Percentiles rank a stretch among this genome's conserved stretches.
Conservation (phyloP, 2,329 filamentous ascomycete species). For the Colletotrichum aenigma region DNA sequence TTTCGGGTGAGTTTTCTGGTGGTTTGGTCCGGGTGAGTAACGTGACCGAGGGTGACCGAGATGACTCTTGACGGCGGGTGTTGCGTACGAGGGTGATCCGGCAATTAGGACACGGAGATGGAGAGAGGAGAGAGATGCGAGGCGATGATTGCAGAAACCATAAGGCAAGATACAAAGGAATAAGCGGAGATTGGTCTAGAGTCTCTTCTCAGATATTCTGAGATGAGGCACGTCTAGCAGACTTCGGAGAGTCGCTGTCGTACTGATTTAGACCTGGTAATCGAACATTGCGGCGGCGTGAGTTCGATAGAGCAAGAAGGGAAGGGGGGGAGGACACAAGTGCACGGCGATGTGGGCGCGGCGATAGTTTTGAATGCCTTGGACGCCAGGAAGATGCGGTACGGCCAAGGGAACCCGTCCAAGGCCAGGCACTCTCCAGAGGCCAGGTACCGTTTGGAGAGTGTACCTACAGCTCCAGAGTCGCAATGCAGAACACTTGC, state of each 20-base stretch:
- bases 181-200: constrained; percentile 37
- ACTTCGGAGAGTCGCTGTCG: constrained; percentile 59
- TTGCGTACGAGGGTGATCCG: constrained; percentile 20
- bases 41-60: constrained; percentile 16
- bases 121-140: constrained; percentile 13
- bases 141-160: constrained; percentile 20
- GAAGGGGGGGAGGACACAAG: constrained; percentile 36
- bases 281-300: constrained; percentile 59
- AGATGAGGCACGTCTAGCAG: constrained; percentile 43
- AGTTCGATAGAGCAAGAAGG: constrained; percentile 48
- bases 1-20: neutral
- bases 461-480: neutral
- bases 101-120: constrained; percentile 21
- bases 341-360: constrained; percentile 28
- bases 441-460: neutral
- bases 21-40: constrained; percentile 14
- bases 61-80: constrained; percentile 18
- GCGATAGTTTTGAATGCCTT: constrained; percentile 37
- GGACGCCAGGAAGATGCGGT: neutral
- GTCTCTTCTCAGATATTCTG: constrained; percentile 27
- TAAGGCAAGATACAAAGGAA: constrained; percentile 25
- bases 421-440: neutral
- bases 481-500: neutral
- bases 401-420: neutral
- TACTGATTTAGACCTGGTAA: constrained; percentile 52